Evolutionary conservation across 1,139 yeast genomes (phyloP).

Genomic region (Taphrina confusa): DNA sequence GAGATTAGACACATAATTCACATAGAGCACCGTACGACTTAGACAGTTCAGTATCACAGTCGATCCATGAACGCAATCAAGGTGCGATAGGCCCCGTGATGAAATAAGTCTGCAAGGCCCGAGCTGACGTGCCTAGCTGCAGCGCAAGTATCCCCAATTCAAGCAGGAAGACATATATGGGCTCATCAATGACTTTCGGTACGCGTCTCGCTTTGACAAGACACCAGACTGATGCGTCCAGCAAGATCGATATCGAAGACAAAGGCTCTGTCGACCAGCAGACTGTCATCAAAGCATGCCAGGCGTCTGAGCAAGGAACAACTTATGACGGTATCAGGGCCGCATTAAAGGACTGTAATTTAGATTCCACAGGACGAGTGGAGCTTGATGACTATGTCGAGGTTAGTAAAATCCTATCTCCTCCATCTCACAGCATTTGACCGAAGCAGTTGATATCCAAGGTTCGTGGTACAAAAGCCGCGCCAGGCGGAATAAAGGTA

Average conservation of each 20-base stretch:
- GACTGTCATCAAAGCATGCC: constrained; percentile 78
- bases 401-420: no score
- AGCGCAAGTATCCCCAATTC: constrained; percentile 82
- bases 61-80: constrained; percentile 27
- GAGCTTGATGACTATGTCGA: constrained; percentile 96
- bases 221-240: constrained; percentile 68
- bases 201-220: constrained; percentile 83
- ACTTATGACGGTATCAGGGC: constrained; percentile 92
- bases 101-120: constrained; percentile 12
- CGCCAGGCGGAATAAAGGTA: constrained; percentile 19
- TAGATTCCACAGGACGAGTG: constrained; percentile 95
- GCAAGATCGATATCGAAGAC: constrained; percentile 82
- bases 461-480: constrained; percentile 16
- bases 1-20: not conserved
- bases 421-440: no score
- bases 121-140: constrained; percentile 15
- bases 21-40: no score
- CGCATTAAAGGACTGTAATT: constrained; percentile 82
- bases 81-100: not conserved
- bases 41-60: no score
- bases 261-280: constrained; percentile 96
- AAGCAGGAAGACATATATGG: constrained; percentile 82
- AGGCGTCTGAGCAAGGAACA: constrained; percentile 69
- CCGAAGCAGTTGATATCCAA: constrained; percentile 19
- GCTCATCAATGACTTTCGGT: constrained; percentile 74